phyloP scores from a whole-genome alignment of 345 rosid species.

The Pugionium dolabratum region DNA sequence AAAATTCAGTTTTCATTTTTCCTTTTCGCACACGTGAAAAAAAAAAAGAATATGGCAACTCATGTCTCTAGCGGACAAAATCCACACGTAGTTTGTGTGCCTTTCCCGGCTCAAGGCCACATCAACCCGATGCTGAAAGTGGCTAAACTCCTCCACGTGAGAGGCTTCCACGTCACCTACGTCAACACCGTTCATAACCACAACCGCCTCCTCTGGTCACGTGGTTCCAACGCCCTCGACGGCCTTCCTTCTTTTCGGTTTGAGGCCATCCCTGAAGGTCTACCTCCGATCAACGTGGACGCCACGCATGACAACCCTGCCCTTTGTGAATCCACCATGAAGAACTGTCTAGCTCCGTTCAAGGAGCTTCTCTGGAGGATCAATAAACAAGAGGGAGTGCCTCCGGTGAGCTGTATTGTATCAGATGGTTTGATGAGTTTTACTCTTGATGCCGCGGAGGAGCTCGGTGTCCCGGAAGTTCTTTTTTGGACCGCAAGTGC shows the following conservation, averaged over 20 bases:
- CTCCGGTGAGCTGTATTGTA: neutral
- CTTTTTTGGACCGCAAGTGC: constrained; percentile 41
- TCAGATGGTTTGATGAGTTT: constrained; percentile 26
- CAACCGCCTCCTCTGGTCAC: constrained; percentile 37
- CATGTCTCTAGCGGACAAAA: too few species aligned
- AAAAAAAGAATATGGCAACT: neutral
- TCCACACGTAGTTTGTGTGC: constrained; percentile 25
- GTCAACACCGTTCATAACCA: too few species aligned
- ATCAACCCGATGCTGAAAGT: constrained; percentile 47
- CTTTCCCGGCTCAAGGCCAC: constrained; percentile 54
- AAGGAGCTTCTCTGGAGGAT: constrained; percentile 14
- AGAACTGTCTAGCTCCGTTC: constrained; percentile 28
- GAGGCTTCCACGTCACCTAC: constrained; percentile 36
- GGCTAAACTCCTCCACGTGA: constrained; percentile 45
- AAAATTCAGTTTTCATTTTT: too few species aligned
- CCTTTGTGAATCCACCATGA: too few species aligned
- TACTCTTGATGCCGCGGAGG: constrained; percentile 34
- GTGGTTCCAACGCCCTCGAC: constrained; percentile 29
- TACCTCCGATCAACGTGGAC: constrained; percentile 26
- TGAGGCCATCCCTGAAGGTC: neutral
- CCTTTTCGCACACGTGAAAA: too few species aligned
- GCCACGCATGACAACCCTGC: constrained; percentile 30
- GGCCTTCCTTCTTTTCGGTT: constrained; percentile 41
- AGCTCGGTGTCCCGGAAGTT: constrained; percentile 32
- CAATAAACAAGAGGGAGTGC: neutral